Conservation (phyloP, 805 yeast species). For the Saccharomyces eubayanus region DNA sequence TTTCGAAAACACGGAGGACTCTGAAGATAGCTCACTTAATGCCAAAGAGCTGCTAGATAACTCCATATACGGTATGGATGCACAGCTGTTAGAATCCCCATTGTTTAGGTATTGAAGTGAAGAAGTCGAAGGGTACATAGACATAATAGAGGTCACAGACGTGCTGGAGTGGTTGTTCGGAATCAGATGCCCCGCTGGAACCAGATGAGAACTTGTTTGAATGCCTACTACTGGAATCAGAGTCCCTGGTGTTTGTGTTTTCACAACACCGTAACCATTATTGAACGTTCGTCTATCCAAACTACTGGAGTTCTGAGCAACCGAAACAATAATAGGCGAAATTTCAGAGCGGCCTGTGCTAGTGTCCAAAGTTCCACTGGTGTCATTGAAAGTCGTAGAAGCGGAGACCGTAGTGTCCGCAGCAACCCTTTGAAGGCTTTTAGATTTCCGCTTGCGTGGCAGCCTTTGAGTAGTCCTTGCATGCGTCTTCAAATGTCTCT, state of each 20-base stretch:
- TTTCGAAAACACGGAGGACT: background rate
- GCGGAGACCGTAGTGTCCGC: background rate
- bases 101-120: background rate
- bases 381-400: background rate
- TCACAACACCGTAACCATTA: background rate
- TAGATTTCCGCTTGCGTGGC: constrained; percentile 3
- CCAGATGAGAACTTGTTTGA: background rate
- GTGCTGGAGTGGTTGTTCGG: background rate
- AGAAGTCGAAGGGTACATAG: background rate
- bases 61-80: background rate
- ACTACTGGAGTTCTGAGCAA: background rate
- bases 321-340: background rate
- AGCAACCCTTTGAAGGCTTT: background rate
- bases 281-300: background rate
- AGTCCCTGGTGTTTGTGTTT: background rate
- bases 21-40: background rate
- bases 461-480: constrained; percentile 43
- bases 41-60: constrained; percentile 13
- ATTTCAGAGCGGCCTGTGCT: background rate
- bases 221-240: constrained; percentile 1
- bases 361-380: background rate
- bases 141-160: background rate
- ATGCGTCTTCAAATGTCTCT: constrained; percentile 78
- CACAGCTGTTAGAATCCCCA: background rate
- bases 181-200: constrained; percentile 3